These are phyloP conservation scores for Ophidiomyces ophidiicola DNA, from an alignment of 2,329 filamentous ascomycete species.

Conservation along the genomic window DNA sequence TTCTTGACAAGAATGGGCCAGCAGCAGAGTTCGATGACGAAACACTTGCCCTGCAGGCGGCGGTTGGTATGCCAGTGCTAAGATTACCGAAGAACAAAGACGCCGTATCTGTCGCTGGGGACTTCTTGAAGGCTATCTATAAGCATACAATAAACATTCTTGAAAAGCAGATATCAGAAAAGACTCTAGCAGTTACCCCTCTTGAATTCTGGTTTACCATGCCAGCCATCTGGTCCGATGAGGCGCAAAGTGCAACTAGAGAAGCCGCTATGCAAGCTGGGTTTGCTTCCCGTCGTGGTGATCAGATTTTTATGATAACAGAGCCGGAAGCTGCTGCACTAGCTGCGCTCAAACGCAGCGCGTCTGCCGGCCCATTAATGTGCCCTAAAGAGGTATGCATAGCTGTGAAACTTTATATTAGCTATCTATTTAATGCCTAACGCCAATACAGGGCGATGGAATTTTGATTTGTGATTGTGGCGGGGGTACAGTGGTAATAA, in stretches of 20 bases:
- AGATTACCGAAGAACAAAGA: slow-evolving; percentile 16
- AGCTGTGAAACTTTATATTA: background rate
- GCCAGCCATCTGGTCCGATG: slow-evolving; percentile 17
- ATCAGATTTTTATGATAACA: slow-evolving; percentile 15
- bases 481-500: slow-evolving; percentile 20
- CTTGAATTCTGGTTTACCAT: slow-evolving; percentile 17
- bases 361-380: slow-evolving; percentile 5
- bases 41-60: slow-evolving; percentile 9
- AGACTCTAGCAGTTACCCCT: slow-evolving; percentile 13
- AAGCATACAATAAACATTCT: slow-evolving; percentile 15
- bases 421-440: background rate
- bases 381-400: slow-evolving; percentile 6
- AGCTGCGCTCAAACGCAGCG: slow-evolving; percentile 9
- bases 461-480: slow-evolving; percentile 22
- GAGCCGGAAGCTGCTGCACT: slow-evolving; percentile 17
- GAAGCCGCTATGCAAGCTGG: slow-evolving; percentile 16
- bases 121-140: slow-evolving; percentile 19
- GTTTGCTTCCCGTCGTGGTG: slow-evolving; percentile 15
- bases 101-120: slow-evolving; percentile 18
- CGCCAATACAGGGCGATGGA: slow-evolving; percentile 12
- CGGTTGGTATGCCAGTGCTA: slow-evolving; percentile 13
- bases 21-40: slow-evolving; percentile 18
- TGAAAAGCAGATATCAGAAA: slow-evolving; percentile 14
- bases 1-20: slow-evolving; percentile 17
- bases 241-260: slow-evolving; percentile 14